phyloP scores from a whole-genome alignment of 345 rosid genomes.

The Eucalyptus cladocalyx region DNA sequence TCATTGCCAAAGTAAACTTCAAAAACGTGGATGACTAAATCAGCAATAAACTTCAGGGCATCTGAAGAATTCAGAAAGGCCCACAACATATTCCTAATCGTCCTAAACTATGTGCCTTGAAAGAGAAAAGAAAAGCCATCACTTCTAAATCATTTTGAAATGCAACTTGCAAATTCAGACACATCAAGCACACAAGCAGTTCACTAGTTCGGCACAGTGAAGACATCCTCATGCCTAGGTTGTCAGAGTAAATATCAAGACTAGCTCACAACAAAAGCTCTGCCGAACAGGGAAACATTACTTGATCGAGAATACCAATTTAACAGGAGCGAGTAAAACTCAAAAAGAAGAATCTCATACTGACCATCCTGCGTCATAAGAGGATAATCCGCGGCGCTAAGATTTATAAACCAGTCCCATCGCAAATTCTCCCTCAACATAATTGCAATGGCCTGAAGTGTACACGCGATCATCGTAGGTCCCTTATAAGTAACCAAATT shows the following conservation, averaged over 20 bases:
- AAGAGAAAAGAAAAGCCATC: neutral
- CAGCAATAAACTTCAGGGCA: neutral
- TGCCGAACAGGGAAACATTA: neutral
- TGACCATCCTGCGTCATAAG: constrained; percentile 82
- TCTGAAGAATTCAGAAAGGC: neutral
- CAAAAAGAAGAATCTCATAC: constrained; percentile 5
- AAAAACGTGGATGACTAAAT: neutral
- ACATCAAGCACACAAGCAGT: neutral
- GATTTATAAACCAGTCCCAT: constrained; percentile 87
- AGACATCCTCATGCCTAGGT: neutral
- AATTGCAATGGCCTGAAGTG: constrained; percentile 73
- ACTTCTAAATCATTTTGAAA: neutral
- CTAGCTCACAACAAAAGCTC: neutral
- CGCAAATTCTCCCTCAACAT: constrained; percentile 59
- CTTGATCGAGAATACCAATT: neutral
- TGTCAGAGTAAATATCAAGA: neutral
- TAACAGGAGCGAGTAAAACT: neutral
- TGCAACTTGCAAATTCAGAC: neutral
- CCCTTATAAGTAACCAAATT: constrained; percentile 84
- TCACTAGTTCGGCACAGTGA: neutral
- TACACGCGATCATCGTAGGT: constrained; percentile 74
- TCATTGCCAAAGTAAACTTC: neutral
- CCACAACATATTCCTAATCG: neutral
- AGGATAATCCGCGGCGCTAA: constrained; percentile 82
- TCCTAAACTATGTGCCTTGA: neutral